Base-by-base conservation (phyloP, 2,329 filamentous ascomycete genomes). In the Huntiella moniliformis region DNA sequence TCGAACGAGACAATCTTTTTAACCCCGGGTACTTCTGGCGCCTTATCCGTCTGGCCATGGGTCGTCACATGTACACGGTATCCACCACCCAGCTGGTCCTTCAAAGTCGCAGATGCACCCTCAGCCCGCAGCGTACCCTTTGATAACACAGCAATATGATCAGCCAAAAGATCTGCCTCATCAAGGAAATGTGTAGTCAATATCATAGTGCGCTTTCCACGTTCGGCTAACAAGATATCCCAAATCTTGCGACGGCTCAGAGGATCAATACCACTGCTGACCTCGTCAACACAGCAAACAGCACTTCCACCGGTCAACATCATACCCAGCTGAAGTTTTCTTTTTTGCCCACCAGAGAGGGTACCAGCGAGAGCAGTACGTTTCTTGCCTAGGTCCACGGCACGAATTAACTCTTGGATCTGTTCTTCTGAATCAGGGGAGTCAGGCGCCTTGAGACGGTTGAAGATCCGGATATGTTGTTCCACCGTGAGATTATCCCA, bases 151-250 rank as follows among this genome's bases (percentile, higher is more conserved):
- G 79, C 82, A 52, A 95, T 92, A 51, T 87, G 79, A 56, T 95
- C 88, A 0, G 86, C 81, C 1, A 95, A 70, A 1, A 94, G 67
- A 56, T 95, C 87, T 0, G 87, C 88, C 60, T 95, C 88, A 55
- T 95, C 88, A 6, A 95, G 68, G 59, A 94, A 95, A 59, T 95
- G 88, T 0, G 87, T 95, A 0, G 87, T 95, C 48, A 95, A 61
- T 37, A 95, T 74, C 54, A 94, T 82, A 0, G 87, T 93, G 37
- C 87, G 69, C 50, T 70, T 70, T 15, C 85, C 86, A 48, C 87
- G 75, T 60, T 94, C 86, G 1, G 81, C 81, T 10, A 94, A 67
- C 16, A 95, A 66, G 50, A 95, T 95, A 53, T 94, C 85, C 87
- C 87, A 95, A 17, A 95, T 83, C 62, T 93, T 94, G 22, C 86